Conservation (phyloP, 495 filamentous ascomycete species). For the Pyronema omphalodes region DNA sequence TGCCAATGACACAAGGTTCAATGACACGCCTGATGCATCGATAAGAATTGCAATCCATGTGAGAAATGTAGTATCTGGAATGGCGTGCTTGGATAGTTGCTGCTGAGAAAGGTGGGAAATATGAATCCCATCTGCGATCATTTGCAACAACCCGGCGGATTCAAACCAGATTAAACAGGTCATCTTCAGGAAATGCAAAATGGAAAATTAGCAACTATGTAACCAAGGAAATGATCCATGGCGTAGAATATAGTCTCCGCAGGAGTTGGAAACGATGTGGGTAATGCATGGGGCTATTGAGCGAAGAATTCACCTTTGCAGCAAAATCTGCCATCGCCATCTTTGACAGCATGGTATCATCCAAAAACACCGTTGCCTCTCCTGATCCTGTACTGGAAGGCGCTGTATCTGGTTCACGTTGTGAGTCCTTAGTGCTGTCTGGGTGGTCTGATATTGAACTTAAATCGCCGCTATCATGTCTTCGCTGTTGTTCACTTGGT, state of each 20-base stretch:
- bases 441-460: background rate
- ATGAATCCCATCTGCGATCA: constrained; percentile 44
- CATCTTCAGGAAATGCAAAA: no score
- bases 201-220: constrained; percentile 6
- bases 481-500: background rate
- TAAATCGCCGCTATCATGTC: background rate
- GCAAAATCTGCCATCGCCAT: constrained; percentile 67
- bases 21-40: constrained; percentile 86
- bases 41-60: constrained; percentile 89
- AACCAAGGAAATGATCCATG: background rate
- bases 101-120: constrained; percentile 39
- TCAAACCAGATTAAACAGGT: constrained; percentile 99
- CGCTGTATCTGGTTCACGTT: background rate
- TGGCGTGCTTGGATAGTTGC: constrained; percentile 40
- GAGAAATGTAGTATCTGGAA: constrained; percentile 60
- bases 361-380: constrained; percentile 31
- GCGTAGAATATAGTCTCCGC: no score
- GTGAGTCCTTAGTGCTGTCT: background rate
- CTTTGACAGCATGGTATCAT: no score
- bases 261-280: background rate
- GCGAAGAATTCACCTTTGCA: constrained; percentile 37
- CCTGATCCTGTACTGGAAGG: constrained; percentile 9
- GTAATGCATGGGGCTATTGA: background rate
- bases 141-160: constrained; percentile 52
- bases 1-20: no score